Evolutionary conservation across 805 yeast genomes (phyloP), one percentile per base, ranked within the genome.

Genomic region (Ogataea pini): DNA sequence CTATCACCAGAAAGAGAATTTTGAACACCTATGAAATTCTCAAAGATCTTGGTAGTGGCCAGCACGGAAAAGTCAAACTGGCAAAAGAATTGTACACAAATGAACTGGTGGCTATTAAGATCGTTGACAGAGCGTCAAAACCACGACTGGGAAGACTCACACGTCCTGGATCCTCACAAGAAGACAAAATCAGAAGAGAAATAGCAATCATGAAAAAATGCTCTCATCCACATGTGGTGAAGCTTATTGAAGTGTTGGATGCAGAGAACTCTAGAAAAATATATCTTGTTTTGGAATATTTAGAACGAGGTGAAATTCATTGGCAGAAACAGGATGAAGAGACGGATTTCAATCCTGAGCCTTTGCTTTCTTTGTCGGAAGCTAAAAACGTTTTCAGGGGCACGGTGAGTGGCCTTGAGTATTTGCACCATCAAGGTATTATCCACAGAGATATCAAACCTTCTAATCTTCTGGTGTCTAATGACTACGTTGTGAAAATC

Each of bases 361-460:
- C 97, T 0, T 73, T 83, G 48, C 71, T 90, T 58, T 70, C 85
- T 1, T 78, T 87, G 43, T 76, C 76, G 42, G 81, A 86, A 64
- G 79, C 90, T 0, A 78, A 91, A 52, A 76, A 77, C 49, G 83
- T 87, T 7, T 82, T 90, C 53, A 75, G 96, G 54, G 96, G 92
- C 56, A 94, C 91, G 13, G 76, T 90, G 1, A 69, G 85, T 28
- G 99, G 98, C 0, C 72, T 94, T 31, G 98, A 92, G 67, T 94
- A 91, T 65, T 69, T 92, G 56, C 98, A 94, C 69, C 72, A 80
- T 57, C 95, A 88, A 64, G 96, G 96, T 2, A 88, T 91, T 38
- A 86, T 92, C 14, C 99, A 92, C 69, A 78, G 99, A 54, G 99
- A 92, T 67, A 91, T 92, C 49, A 92, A 92, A 64, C 98, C 99